These are phyloP conservation scores for Cokeromyces recurvatus DNA, from an alignment of 371 early-diverging fungal species.

Conservation along the genomic window DNA sequence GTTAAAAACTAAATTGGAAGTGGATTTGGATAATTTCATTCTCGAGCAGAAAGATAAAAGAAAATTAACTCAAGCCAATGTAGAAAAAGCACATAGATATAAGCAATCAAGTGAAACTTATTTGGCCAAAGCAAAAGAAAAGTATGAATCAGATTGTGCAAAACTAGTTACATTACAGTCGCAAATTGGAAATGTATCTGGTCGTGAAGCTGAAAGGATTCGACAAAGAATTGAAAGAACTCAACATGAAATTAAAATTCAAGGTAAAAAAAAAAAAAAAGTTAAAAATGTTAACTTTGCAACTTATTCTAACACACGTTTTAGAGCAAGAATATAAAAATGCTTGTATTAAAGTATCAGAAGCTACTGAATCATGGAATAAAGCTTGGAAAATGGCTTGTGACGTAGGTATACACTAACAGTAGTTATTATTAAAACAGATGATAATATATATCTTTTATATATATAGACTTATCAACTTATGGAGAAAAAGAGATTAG, in stretches of 20 bases:
- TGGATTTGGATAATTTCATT: slow-evolving; percentile 72
- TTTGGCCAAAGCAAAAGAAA: slow-evolving; percentile 54
- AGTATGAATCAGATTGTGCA: slow-evolving; percentile 64
- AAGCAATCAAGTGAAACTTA: slow-evolving; percentile 39
- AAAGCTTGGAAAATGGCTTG: slow-evolving; percentile 64
- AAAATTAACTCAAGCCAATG: slow-evolving; percentile 38
- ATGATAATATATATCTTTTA: background rate
- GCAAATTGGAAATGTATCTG: slow-evolving; percentile 28
- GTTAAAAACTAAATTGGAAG: slow-evolving; percentile 72
- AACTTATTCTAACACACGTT: background rate
- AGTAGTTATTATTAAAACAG: background rate
- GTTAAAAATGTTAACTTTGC: background rate
- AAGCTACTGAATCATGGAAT: slow-evolving; percentile 71
- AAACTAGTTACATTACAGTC: slow-evolving; percentile 32
- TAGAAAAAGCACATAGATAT: slow-evolving; percentile 52
- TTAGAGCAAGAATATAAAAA: slow-evolving; percentile 69
- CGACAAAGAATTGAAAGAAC: slow-evolving; percentile 30
- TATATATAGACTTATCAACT: slow-evolving; percentile 63
- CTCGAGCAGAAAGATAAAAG: slow-evolving; percentile 74
- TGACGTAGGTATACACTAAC: slow-evolving; percentile 42
- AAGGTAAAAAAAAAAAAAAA: slow-evolving; percentile 20
- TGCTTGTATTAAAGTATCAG: slow-evolving; percentile 57
- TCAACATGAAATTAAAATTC: slow-evolving; percentile 29
- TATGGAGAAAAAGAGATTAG: slow-evolving; percentile 87
- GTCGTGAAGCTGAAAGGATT: slow-evolving; percentile 31